Base-by-base conservation (phyloP, 2,329 filamentous ascomycete genomes). In the Colletotrichum aenigma region DNA sequence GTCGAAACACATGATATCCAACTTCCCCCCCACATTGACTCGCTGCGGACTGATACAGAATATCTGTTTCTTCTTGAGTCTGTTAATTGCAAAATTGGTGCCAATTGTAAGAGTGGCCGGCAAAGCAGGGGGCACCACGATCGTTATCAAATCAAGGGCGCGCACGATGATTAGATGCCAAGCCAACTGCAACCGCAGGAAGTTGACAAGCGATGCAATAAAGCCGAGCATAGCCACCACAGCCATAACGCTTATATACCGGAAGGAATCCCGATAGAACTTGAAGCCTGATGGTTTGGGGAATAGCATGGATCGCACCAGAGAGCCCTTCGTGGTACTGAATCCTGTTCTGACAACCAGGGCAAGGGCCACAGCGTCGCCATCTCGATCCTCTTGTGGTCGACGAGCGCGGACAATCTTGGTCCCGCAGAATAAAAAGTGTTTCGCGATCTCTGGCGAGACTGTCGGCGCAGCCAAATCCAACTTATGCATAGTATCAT, bases 281-380 rank as follows among this genome's bases (percentile, higher is more conserved):
- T 97, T 98, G 91, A 99, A 99, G 0, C 96, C 96, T 1, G 96
- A 98, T 2, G 97, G 97, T 82, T 99, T 99, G 0, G 97, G 97
- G 82, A 99, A 99, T 48, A 99, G 90, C 96, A 99, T 99, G 1
- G 97, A 98, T 28, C 97, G 94, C 75, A 99, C 96, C 21, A 99
- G 88, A 12, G 97, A 95, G 28, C 97, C 97, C 83, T 99, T 99
- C 3, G 97, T 99, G 0, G 97, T 99, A 83, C 97, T 97, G 86
- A 99, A 99, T 3, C 97, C 97, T 4, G 96, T 99, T 77, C 97
- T 92, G 32, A 98, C 93, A 18, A 98, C 96, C 85, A 99, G 93
- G 15, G 96, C 97, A 43, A 99, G 88, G 3, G 95, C 96, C 73
- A 96, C 96, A 60, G 95, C 96, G 84, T 98, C 96, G 68, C 96